phyloP scores from a whole-genome alignment of 305 asterid species.

The Fraxinus floribunda region DNA sequence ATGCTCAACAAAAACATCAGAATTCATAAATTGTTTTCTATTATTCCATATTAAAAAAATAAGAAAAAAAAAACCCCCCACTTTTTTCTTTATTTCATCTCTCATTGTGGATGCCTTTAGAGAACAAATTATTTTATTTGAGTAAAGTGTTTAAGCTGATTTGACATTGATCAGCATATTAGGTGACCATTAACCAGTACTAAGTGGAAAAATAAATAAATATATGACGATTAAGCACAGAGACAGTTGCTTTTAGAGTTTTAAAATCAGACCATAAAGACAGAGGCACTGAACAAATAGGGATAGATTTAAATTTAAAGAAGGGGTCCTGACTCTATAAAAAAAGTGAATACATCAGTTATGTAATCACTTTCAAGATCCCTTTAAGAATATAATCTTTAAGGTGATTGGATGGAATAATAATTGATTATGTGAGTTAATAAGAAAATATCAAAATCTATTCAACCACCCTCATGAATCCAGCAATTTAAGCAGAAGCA shows the following conservation, averaged over 20 bases:
- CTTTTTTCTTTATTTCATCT: not conserved
- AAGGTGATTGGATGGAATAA: not conserved
- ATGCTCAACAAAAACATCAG: not conserved
- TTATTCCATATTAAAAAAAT: not conserved
- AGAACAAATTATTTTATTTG: conserved; percentile 7
- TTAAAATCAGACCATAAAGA: conserved; percentile 13
- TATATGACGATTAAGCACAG: conserved; percentile 24
- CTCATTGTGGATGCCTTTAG: not conserved
- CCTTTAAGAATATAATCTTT: not conserved
- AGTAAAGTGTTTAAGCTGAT: conserved; percentile 18
- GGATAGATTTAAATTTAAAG: conserved; percentile 21
- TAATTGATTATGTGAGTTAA: not conserved
- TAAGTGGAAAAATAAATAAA: conserved; percentile 30
- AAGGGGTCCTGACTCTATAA: conserved; percentile 22
- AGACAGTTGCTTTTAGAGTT: conserved; percentile 14
- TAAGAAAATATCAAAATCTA: not conserved
- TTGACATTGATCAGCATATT: conserved; percentile 10
- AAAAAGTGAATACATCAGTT: conserved; percentile 27
- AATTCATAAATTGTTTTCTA: not conserved
- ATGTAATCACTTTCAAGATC: conserved; percentile 11
- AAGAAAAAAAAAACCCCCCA: not conserved
- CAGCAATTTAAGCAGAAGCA: not conserved
- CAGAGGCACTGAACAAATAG: conserved; percentile 15
- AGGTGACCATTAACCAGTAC: conserved; percentile 10
- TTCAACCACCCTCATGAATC: not conserved